Evolutionary conservation across 305 asterid genomes (phyloP).

Genomic region (Stenogyne calaminthoides): DNA sequence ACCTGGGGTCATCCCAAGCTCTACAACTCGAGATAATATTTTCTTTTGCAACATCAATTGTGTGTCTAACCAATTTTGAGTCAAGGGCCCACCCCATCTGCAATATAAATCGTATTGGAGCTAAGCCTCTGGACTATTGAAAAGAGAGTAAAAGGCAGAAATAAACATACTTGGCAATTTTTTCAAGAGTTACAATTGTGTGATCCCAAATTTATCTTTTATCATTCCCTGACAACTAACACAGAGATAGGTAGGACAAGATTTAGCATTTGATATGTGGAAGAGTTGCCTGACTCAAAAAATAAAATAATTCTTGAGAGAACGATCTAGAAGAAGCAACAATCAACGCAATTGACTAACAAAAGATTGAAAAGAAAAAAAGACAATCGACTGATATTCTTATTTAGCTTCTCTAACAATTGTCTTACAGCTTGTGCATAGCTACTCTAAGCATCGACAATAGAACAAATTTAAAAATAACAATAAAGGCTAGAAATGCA

Average conservation of each 20-base stretch:
- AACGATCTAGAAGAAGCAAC: not conserved
- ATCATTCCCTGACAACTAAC: not conserved
- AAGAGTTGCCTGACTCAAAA: not conserved
- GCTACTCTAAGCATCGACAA: not conserved
- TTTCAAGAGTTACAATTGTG: not conserved
- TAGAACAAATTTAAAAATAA: not conserved
- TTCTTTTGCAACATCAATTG: constrained; percentile 80
- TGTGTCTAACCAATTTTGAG: constrained; percentile 79
- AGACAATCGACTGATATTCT: not conserved
- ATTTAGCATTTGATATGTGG: not conserved
- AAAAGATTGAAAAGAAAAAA: not conserved
- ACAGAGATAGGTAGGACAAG: not conserved
- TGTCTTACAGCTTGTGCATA: constrained; percentile 5
- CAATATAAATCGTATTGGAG: constrained; percentile 27
- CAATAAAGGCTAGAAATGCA: not conserved
- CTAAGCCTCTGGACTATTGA: constrained; percentile 13
- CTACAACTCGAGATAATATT: constrained; percentile 84
- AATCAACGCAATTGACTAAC: not conserved
- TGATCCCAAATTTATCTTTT: not conserved
- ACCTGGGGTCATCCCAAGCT: constrained; percentile 99
- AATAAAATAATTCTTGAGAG: not conserved
- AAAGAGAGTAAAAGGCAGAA: not conserved
- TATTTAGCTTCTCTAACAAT: not conserved
- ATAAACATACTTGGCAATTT: not conserved
- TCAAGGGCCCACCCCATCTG: constrained; percentile 99